Evolutionary conservation across 2,329 filamentous ascomycete genomes (phyloP), one percentile per base, ranked within the genome.

Genomic region (Nectriaceae sp.): DNA sequence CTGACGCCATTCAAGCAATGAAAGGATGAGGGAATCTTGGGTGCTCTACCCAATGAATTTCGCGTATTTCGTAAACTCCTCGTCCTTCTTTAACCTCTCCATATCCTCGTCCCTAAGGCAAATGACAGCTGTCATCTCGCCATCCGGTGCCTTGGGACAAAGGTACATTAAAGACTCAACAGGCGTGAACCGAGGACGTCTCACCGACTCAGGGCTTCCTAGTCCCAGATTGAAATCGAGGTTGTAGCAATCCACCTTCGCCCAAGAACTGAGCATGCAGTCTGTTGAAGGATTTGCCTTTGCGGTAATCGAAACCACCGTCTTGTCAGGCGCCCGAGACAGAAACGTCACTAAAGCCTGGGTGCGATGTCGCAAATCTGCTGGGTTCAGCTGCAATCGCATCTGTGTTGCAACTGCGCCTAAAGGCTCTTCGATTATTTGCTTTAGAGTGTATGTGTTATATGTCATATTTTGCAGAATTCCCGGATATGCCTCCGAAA

Each of bases 211-310:
- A 0, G 79, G 75, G 16, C 54, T 65, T 0, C 78, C 78, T 3
- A 82, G 53, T 0, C 70, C 72, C 2, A 73, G 53, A 0, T 67
- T 66, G 46, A 83, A 83, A 38, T 80, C 75, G 5, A 75, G 62
- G 0, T 70, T 62, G 52, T 75, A 77, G 15, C 65, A 67, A 4
- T 71, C 62, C 3, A 77, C 59, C 43, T 77, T 76, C 1, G 72
- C 70, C 80, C 79, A 84, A 1, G 78, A 83, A 48, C 76, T 82
- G 5, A 83, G 50, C 68, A 76, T 74, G 3, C 83, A 62, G 33
- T 81, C 77, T 0, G 58, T 61, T 0, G 70, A 60, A 0, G 66
- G 53, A 22, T 76, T 66, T 3, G 75, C 44, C 4, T 55, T 61
- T 0, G 68, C 69, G 2, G 64, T 68, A 3, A 75, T 52, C 1